Evolutionary conservation across 768 basidiomycete genomes (phyloP).

Genomic region (Trametes sanguinea): DNA sequence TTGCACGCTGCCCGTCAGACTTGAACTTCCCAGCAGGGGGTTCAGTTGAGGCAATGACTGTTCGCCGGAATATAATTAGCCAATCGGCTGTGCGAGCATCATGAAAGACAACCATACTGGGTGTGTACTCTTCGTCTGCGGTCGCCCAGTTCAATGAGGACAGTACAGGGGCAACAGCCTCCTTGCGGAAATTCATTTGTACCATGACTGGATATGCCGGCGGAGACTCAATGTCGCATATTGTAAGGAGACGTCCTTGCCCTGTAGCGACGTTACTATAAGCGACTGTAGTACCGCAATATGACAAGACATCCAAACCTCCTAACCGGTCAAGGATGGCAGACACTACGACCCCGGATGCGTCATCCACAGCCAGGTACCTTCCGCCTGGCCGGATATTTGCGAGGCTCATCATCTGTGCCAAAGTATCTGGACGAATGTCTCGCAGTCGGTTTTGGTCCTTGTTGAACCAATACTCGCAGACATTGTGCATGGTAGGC

Average conservation of each 20-base stretch:
- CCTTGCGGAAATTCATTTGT: slow-evolving; percentile 82
- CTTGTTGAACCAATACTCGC: slow-evolving; percentile 86
- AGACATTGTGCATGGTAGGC: slow-evolving; percentile 84
- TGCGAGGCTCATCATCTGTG: slow-evolving; percentile 83
- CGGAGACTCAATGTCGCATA: slow-evolving; percentile 89
- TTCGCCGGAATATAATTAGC: not conserved
- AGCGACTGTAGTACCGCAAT: not conserved
- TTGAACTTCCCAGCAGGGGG: slow-evolving; percentile 57
- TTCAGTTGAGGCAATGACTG: slow-evolving; percentile 64
- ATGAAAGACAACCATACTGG: slow-evolving; percentile 44
- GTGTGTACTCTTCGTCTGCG: slow-evolving; percentile 72
- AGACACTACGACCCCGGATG: slow-evolving; percentile 84
- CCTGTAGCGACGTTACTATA: slow-evolving; percentile 44
- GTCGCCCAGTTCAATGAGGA: slow-evolving; percentile 89
- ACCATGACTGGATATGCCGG: slow-evolving; percentile 84
- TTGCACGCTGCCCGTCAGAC: slow-evolving; percentile 70
- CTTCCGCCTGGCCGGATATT: slow-evolving; percentile 86
- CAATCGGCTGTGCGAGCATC: too few relatives aligned
- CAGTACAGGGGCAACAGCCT: slow-evolving; percentile 53
- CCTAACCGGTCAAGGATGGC: slow-evolving; percentile 86
- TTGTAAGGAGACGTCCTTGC: slow-evolving; percentile 75
- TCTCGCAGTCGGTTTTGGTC: slow-evolving; percentile 81
- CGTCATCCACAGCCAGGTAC: slow-evolving; percentile 89
- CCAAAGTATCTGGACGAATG: slow-evolving; percentile 83
- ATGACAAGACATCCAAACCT: slow-evolving; percentile 43